phyloP scores from a whole-genome alignment of 257 asterid species.

The Lantana camara region DNA sequence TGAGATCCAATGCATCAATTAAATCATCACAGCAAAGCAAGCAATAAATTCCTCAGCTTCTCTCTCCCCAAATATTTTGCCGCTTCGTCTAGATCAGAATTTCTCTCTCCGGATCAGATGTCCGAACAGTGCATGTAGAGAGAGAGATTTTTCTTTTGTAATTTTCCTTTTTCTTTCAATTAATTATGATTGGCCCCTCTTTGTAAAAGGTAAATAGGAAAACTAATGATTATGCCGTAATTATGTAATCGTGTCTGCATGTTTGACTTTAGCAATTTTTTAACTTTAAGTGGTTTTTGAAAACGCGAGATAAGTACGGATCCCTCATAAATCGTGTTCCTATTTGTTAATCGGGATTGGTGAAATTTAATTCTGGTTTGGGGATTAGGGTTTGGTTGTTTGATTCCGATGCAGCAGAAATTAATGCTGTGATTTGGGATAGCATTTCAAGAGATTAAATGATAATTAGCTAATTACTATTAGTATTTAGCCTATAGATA shows the following conservation, averaged over 20 bases:
- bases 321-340: background rate
- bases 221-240: slow-evolving; percentile 4
- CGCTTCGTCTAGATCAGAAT: slow-evolving; percentile 29
- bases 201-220: background rate
- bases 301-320: too few species aligned
- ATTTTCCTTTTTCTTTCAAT: background rate
- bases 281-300: background rate
- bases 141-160: slow-evolving; percentile 26
- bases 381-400: background rate
- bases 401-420: background rate
- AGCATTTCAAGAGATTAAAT: background rate
- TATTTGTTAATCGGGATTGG: background rate
- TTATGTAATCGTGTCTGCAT: background rate
- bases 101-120: slow-evolving; percentile 44
- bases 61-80: slow-evolving; percentile 17
- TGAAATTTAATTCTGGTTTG: background rate
- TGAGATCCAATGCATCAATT: slow-evolving; percentile 29
- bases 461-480: background rate
- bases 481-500: too few species aligned
- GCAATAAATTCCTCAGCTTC: slow-evolving; percentile 10
- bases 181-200: background rate
- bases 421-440: background rate
- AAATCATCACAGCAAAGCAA: slow-evolving; percentile 33
- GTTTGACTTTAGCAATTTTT: slow-evolving; percentile 1
- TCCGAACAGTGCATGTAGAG: slow-evolving; percentile 42